These are phyloP conservation scores for Melanopsichium pennsylvanicum DNA, from an alignment of 1,284 basidiomycete genomes.

Conservation along the genomic window DNA sequence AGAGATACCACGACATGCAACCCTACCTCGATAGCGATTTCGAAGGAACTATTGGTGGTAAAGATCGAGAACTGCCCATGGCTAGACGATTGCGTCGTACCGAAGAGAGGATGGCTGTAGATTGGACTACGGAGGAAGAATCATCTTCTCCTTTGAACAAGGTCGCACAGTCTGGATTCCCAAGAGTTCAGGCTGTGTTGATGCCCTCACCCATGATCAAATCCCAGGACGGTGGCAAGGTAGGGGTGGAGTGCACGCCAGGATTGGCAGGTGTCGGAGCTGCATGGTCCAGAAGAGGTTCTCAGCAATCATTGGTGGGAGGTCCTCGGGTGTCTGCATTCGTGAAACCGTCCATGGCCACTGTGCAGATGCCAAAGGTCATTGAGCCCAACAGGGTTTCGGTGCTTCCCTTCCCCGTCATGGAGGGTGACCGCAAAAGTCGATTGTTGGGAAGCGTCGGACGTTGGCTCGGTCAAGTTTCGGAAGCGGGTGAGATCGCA, in stretches of 20 bases:
- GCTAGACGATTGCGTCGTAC: constrained; percentile 40
- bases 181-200: constrained; percentile 7
- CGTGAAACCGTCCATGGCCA: not conserved
- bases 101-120: constrained; percentile 35
- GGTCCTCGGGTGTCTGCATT: not conserved
- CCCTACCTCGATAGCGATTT: constrained; percentile 51
- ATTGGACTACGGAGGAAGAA: constrained; percentile 42
- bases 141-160: constrained; percentile 14
- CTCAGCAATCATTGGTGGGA: constrained; percentile 5
- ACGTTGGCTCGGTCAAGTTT: constrained; percentile 29
- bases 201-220: constrained; percentile 6
- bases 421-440: constrained; percentile 22
- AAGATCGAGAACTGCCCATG: constrained; percentile 51
- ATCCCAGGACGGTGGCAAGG: not conserved
- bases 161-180: not conserved
- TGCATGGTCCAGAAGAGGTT: constrained; percentile 23
- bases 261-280: constrained; percentile 40
- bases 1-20: constrained; percentile 33
- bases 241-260: constrained; percentile 22
- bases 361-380: constrained; percentile 14
- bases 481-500: constrained; percentile 24
- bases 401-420: constrained; percentile 14
- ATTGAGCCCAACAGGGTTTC: constrained; percentile 26
- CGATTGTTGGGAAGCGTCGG: constrained; percentile 30
- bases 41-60: constrained; percentile 54